A percentile compares a stretch with the other conserved stretches of the same genome.
These are phyloP conservation scores for Pleodorina starrii DNA, from an alignment of 139 green algal species.

Conservation along the genomic window DNA sequence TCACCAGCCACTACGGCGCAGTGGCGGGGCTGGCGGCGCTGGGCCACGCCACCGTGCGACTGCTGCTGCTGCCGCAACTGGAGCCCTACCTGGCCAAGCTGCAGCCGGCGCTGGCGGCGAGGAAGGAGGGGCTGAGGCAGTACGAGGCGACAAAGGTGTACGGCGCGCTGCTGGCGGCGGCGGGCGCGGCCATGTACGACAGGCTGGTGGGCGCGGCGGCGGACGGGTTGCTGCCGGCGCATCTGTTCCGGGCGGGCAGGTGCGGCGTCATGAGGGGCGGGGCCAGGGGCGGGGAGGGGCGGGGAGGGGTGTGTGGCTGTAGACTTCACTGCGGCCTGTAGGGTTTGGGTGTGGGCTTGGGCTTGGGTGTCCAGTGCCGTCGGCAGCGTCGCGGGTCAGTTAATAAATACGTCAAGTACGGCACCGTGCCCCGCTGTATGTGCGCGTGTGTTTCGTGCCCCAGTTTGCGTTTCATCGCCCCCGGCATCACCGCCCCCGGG, in stretches of 20 bases:
- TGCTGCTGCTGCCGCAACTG: slow-evolving; percentile 85
- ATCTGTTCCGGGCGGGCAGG: slow-evolving; percentile 46
- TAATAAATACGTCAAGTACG: not conserved
- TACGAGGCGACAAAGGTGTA: slow-evolving; percentile 64
- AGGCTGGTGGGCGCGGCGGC: slow-evolving; percentile 36
- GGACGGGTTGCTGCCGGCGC: slow-evolving; percentile 39
- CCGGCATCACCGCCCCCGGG: too few species aligned
- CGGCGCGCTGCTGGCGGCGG: slow-evolving; percentile 61
- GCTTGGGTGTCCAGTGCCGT: too few species aligned
- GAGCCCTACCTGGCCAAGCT: slow-evolving; percentile 74
- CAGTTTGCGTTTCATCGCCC: too few species aligned
- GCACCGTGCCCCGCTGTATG: not conserved
- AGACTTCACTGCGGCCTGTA: too few species aligned
- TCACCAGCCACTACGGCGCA: slow-evolving; percentile 77
- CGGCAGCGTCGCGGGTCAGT: not conserved
- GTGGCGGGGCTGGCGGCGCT: slow-evolving; percentile 78
- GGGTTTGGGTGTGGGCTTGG: too few species aligned
- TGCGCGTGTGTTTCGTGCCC: too few species aligned
- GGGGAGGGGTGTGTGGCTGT: too few species aligned
- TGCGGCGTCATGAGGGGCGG: too few species aligned
- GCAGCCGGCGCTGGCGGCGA: slow-evolving; percentile 41
- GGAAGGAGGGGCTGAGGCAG: slow-evolving; percentile 47
- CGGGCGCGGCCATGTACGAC: slow-evolving; percentile 59
- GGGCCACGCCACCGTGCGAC: slow-evolving; percentile 71
- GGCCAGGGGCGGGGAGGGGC: too few species aligned